Base-by-base conservation (phyloP, 768 basidiomycete genomes). In the Sporobolomyces phaffii region DNA sequence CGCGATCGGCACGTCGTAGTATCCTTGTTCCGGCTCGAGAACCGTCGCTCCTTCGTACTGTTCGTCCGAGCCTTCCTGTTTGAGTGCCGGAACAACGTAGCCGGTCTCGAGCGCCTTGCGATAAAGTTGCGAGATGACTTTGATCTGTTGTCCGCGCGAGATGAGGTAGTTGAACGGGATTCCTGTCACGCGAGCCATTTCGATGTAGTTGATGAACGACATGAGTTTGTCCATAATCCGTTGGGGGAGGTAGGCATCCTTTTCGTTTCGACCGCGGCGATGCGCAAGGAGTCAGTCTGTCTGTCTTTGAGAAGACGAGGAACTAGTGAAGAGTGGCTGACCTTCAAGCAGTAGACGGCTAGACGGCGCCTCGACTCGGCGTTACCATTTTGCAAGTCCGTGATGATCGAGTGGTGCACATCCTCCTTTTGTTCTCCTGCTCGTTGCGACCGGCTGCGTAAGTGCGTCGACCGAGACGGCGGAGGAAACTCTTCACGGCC, bases 151-250 rank as follows among this genome's bases (percentile, higher is more conserved):
- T 2, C 96, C 96, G 44, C 94, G 85, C 24, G 92, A 83, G 11
- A 99, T 82, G 10, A 99, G 83, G 77, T 85, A 97, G 75, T 97
- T 98, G 84, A 99, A 99, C 0, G 96, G 96, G 15, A 99, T 92
- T n/a, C 96, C 96, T 0, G 96, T 99, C 5, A 99, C 96, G 77
- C 96, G 89, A n/a, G 96, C 84, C 96, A 99, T 98, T 77, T 99
- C 96, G 50, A 85, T 87, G 75, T 96, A 97, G 78, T 99, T 99
- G 78, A 99, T 87, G 74, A 99, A 92, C 69, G 91, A 98, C 96
- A 98, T 97, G 36, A 99, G 82, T 78, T 98, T 99, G 78, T 98
- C 96, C 78, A 99, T 83, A 43, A 98, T 78, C 60, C 96, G 82
- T 78, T 99, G 96, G 0, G 96, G 96, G 29, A 99, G 85, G 77